A percentile compares a stretch with the other conserved stretches of the same genome.
phyloP scores from a whole-genome alignment of 768 basidiomycete species.

The Mrakia hoshinonis region DNA sequence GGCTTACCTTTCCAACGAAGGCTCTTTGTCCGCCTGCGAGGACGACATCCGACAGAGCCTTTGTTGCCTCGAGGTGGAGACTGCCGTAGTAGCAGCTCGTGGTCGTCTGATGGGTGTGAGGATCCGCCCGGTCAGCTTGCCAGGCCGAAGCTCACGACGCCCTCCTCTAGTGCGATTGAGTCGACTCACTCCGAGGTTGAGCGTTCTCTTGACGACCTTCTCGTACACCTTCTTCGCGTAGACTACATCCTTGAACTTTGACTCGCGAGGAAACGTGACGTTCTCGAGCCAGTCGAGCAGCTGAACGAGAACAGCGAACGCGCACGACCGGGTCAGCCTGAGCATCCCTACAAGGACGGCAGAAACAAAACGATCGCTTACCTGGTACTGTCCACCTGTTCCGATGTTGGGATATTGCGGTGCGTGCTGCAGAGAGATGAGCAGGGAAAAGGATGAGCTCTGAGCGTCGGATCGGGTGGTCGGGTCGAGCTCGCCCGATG shows the following conservation, averaged over 20 bases:
- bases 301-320: conserved; percentile 41
- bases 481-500: background rate
- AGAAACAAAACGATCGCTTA: background rate
- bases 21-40: conserved; percentile 68
- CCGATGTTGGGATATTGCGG: conserved; percentile 69
- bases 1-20: conserved; percentile 66
- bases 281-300: conserved; percentile 79
- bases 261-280: conserved; percentile 81
- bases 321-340: background rate
- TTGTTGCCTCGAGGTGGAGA: conserved; percentile 70
- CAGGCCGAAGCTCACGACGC: background rate
- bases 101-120: conserved; percentile 55
- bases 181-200: conserved; percentile 63
- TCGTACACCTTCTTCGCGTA: conserved; percentile 66
- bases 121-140: background rate
- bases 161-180: background rate
- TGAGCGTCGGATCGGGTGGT: background rate
- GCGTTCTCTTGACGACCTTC: conserved; percentile 59
- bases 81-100: conserved; percentile 67
- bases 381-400: conserved; percentile 33
- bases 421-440: conserved; percentile 52
- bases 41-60: conserved; percentile 67
- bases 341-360: background rate
- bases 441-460: background rate
- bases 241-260: conserved; percentile 57